phyloP scores from a whole-genome alignment of 208 protist species.

The Chromosphaera perkinsii region DNA sequence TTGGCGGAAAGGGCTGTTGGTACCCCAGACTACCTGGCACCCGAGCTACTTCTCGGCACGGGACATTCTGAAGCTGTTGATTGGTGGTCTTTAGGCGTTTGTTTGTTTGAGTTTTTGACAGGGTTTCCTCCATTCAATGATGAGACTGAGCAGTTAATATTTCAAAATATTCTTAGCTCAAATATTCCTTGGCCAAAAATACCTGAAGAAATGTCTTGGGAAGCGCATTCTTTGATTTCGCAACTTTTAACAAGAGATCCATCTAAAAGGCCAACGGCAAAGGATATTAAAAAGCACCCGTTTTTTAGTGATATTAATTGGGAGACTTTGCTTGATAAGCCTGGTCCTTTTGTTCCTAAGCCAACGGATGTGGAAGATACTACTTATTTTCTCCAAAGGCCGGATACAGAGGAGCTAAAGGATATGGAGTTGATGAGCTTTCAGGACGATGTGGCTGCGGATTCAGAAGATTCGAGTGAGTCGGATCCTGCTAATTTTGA shows the following conservation, averaged over 20 bases:
- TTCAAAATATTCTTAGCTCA: slow-evolving; percentile 16
- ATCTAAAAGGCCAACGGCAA: neutral
- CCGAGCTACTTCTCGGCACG: slow-evolving; percentile 52
- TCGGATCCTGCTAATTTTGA: too few relatives aligned
- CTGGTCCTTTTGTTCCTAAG: slow-evolving; percentile 17
- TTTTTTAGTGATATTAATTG: neutral
- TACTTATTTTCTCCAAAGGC: slow-evolving; percentile 17
- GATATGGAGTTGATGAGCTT: too few relatives aligned
- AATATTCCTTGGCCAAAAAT: slow-evolving; percentile 23
- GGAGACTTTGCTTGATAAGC: neutral
- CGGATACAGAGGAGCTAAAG: too few relatives aligned
- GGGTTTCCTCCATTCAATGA: slow-evolving; percentile 31
- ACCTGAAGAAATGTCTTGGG: slow-evolving; percentile 5
- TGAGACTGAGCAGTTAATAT: slow-evolving; percentile 1
- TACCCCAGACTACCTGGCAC: slow-evolving; percentile 63
- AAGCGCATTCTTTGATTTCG: slow-evolving; percentile 8
- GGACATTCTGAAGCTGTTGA: slow-evolving; percentile 38
- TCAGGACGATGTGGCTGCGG: too few relatives aligned
- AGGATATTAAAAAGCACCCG: slow-evolving; percentile 8
- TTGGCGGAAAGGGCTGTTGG: slow-evolving; percentile 31
- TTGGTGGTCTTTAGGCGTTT: slow-evolving; percentile 31
- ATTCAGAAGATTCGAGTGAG: too few relatives aligned
- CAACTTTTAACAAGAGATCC: neutral
- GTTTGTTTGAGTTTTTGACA: slow-evolving; percentile 31
- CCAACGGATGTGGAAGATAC: slow-evolving; percentile 13